Base-by-base conservation (phyloP, 2,329 filamentous ascomycete species). In the Allantophomopsis lycopodina region DNA sequence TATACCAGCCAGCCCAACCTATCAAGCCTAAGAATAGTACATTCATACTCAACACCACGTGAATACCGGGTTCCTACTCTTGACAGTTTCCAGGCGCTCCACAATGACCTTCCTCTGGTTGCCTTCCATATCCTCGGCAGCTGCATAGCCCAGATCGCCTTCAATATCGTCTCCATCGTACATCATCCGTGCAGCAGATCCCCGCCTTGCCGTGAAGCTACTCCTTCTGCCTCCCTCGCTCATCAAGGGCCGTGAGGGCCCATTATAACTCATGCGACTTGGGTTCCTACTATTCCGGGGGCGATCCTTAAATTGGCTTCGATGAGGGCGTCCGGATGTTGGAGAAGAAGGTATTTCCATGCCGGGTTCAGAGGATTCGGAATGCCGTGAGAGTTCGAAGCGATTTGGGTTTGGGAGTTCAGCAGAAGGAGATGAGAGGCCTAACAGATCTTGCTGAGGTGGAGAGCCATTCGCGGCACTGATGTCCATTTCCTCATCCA, bases 31-130 rank as follows among this genome's bases (percentile, higher is more conserved):
- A 28, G 3, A 28, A 28, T 28, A 28, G 23, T 10, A 5, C 8
- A 28, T 28, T 3, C 32, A 34, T n/a, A 15, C 42, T 65, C 65
- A 96, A 66, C 91, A 98, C 84, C 91, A 98, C 35, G 84, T 94
- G 61, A 98, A 98, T 23, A 98, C 87, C 2, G 91, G 91, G 56
- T 94, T 93, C 57, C 82, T 83, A 55, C 79, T 85, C 69, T 96
- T 96, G 45, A 98, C 91, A 44, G 89, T 83, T 66, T 98, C 91
- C 42, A 98, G 64, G 46, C 91, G 71, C 67, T 98, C 91, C 36
- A 98, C 88, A 66, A 98, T 96, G 36, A 98, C 91, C 61, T 91
- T 94, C 51, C 88, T 75, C 57, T 83, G 79, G 53, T 87, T 84
- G 11, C 84, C 84, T 60, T 96, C 91, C 75, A 94, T 86, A 18